Conservation (phyloP, 2,329 filamentous ascomycete species). For the Colletotrichum australisinense region DNA sequence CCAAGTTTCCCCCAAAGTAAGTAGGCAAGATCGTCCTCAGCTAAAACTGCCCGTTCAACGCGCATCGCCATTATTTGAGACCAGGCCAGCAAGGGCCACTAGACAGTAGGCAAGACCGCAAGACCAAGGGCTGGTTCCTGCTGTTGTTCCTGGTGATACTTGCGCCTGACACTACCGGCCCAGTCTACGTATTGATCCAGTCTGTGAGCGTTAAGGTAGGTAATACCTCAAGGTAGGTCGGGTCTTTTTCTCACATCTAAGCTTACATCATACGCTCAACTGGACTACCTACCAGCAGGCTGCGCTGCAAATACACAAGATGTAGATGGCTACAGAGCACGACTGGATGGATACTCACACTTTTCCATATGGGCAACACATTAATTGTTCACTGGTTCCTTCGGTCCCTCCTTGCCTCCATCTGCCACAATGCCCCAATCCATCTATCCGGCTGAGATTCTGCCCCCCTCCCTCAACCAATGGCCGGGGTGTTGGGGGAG, state of each 20-base stretch:
- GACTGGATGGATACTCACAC: not conserved
- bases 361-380: not conserved
- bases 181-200: not conserved
- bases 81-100: constrained; percentile 9
- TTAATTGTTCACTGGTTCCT: not conserved
- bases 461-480: constrained; percentile 39
- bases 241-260: constrained; percentile 1
- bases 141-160: not conserved
- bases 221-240: too few species aligned
- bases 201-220: constrained; percentile 27
- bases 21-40: constrained; percentile 14
- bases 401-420: not conserved
- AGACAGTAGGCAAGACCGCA: not conserved
- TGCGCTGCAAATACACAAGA: not conserved
- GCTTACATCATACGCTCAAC: not conserved
- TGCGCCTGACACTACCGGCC: not conserved
- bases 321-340: not conserved
- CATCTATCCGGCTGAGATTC: constrained; percentile 11
- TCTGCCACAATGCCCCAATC: constrained; percentile 4
- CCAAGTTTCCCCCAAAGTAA: not conserved
- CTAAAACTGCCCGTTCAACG: constrained; percentile 11
- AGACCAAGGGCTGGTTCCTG: not conserved
- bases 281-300: not conserved
- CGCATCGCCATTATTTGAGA: constrained; percentile 20
- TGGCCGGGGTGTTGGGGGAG: constrained; percentile 44